Evolutionary conservation across 352 stramenopile genomes (phyloP).

Genomic region (Globisporangium uncinulatum): DNA sequence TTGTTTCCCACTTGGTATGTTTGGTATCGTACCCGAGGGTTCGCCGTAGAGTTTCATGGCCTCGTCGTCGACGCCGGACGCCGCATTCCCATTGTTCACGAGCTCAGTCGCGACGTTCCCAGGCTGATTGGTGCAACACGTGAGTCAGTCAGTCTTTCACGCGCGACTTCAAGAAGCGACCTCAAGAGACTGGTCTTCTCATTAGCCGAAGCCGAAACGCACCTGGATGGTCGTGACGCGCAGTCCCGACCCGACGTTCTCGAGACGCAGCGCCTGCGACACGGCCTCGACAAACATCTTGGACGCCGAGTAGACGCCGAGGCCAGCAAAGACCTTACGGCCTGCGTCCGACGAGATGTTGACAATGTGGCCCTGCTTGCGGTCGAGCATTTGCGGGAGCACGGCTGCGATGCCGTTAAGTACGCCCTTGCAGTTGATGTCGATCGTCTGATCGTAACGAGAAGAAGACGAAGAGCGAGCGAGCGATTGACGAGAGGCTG

Average conservation of each 20-base stretch:
- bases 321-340: constrained; percentile 72
- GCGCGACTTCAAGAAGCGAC: no score
- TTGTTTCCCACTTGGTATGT: background rate
- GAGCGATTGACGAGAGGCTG: background rate
- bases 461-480: no score
- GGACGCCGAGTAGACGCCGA: constrained; percentile 86
- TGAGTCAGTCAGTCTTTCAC: background rate
- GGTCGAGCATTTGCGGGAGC: constrained; percentile 66
- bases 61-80: constrained; percentile 66
- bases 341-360: constrained; percentile 86
- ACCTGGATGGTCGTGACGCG: constrained; percentile 84
- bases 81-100: constrained; percentile 73
- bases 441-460: constrained; percentile 50
- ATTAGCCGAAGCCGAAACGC: background rate
- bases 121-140: constrained; percentile 34
- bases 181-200: background rate
- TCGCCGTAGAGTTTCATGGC: constrained; percentile 69
- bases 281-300: constrained; percentile 93
- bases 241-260: constrained; percentile 83
- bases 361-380: constrained; percentile 76
- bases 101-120: constrained; percentile 91
- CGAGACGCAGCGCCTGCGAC: constrained; percentile 75
- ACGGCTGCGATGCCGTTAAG: constrained; percentile 84
- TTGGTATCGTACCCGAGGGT: constrained; percentile 28
- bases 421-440: constrained; percentile 92